Evolutionary conservation across 2,329 filamentous ascomycete genomes (phyloP).

Genomic region (Cladorrhinum sp.): DNA sequence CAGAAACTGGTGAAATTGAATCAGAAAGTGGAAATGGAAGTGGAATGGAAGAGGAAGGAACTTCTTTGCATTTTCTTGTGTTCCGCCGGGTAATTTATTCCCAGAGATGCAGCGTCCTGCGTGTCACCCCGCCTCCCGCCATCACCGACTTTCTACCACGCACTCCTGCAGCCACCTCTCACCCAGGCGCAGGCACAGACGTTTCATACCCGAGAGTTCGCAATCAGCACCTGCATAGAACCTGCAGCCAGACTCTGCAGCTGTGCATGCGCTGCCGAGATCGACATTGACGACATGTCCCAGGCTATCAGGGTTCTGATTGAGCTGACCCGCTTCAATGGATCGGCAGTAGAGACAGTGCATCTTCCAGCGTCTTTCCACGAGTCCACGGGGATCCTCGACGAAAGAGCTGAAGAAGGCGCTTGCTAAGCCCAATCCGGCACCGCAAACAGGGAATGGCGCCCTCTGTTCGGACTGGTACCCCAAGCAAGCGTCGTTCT

Average conservation of each 20-base stretch:
- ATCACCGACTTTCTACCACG: neutral
- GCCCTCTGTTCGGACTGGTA: conserved; percentile 9
- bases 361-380: no score
- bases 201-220: conserved; percentile 4
- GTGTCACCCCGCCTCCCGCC: conserved; percentile 1
- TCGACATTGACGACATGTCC: conserved; percentile 7
- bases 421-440: conserved; percentile 12
- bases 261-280: conserved; percentile 3
- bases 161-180: neutral
- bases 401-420: conserved; percentile 13
- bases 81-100: neutral
- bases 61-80: neutral
- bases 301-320: neutral
- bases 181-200: conserved; percentile 1
- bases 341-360: conserved; percentile 12
- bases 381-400: conserved; percentile 10
- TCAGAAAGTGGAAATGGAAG: neutral
- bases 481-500: conserved; percentile 7
- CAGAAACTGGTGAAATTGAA: neutral
- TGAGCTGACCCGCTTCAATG: conserved; percentile 1
- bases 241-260: neutral
- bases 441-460: conserved; percentile 1
- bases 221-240: neutral
- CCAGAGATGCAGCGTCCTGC: neutral
- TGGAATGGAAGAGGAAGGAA: neutral